Conservation (phyloP, 441 rosid genomes). For the Populus hybrid region DNA sequence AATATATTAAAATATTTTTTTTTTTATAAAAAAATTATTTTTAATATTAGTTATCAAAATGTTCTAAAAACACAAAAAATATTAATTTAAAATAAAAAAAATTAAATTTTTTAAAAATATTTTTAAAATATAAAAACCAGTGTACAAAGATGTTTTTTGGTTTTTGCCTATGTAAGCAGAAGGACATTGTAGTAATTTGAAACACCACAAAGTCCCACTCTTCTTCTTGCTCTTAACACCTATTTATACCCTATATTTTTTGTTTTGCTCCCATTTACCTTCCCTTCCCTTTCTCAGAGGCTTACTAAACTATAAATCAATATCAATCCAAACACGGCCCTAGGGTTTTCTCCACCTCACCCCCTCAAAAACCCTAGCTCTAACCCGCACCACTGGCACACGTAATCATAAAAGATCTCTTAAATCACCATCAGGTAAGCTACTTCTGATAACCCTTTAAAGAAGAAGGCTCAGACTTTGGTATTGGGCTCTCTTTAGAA, state of each 20-base stretch:
- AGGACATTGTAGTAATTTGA: slow-evolving; percentile 7
- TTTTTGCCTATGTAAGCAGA: not conserved
- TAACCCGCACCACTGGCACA: not conserved
- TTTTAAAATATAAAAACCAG: too few relatives aligned
- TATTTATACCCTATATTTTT: not conserved
- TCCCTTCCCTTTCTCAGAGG: not conserved
- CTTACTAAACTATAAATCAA: slow-evolving; percentile 22
- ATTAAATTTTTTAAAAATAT: too few relatives aligned
- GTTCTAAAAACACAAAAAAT: too few relatives aligned
- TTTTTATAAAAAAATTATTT: too few relatives aligned
- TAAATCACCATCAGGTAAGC: slow-evolving; percentile 20
- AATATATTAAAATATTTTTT: too few relatives aligned
- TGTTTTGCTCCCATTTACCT: not conserved
- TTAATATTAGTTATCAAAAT: too few relatives aligned
- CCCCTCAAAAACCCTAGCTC: slow-evolving; percentile 20
- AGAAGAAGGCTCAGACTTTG: not conserved
- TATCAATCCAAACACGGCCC: slow-evolving; percentile 15
- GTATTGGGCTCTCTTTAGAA: not conserved
- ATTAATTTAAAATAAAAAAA: too few relatives aligned
- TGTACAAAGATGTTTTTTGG: too few relatives aligned
- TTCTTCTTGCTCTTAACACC: not conserved
- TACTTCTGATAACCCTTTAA: slow-evolving; percentile 10
- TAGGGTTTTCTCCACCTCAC: slow-evolving; percentile 19
- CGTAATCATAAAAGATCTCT: slow-evolving; percentile 18
- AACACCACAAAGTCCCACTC: not conserved